Percentiles rank a stretch among this genome's conserved stretches.
These are phyloP conservation scores for Ganoderma leucocontextum DNA, from an alignment of 1,284 basidiomycete species.

Conservation along the genomic window DNA sequence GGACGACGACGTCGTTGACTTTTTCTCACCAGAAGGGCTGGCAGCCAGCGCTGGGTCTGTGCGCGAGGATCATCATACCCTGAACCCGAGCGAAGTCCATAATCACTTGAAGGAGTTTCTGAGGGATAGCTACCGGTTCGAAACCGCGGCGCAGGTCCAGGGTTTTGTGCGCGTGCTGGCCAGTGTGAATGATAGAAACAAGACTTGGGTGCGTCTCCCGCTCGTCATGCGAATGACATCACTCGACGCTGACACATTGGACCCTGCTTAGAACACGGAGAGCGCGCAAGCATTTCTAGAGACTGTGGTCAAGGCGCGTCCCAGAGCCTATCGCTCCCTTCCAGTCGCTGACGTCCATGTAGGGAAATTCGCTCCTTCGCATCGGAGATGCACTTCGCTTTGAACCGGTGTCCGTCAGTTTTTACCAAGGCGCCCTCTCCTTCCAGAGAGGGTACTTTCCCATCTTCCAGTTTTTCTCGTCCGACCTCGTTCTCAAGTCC, in stretches of 20 bases:
- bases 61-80: conserved; percentile 41
- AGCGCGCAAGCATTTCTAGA: conserved; percentile 61
- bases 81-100: conserved; percentile 59
- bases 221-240: background rate
- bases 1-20: conserved; percentile 45
- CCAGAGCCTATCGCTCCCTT: background rate
- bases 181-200: conserved; percentile 56
- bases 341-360: conserved; percentile 11
- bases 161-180: conserved; percentile 57
- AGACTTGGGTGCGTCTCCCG: conserved; percentile 56
- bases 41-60: conserved; percentile 37
- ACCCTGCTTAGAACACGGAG: conserved; percentile 50
- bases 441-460: conserved; percentile 70
- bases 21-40: conserved; percentile 56
- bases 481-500: conserved; percentile 68
- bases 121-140: conserved; percentile 54
- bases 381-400: conserved; percentile 62
- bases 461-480: conserved; percentile 69
- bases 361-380: conserved; percentile 62
- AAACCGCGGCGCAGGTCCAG: conserved; percentile 50
- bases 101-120: conserved; percentile 56
- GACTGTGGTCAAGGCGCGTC: conserved; percentile 50
- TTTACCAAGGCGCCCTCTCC: conserved; percentile 53
- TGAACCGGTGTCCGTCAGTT: conserved; percentile 48
- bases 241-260: background rate